phyloP scores from a whole-genome alignment of 192 early-diverging fungal species.

The Entomortierella parvispora region DNA sequence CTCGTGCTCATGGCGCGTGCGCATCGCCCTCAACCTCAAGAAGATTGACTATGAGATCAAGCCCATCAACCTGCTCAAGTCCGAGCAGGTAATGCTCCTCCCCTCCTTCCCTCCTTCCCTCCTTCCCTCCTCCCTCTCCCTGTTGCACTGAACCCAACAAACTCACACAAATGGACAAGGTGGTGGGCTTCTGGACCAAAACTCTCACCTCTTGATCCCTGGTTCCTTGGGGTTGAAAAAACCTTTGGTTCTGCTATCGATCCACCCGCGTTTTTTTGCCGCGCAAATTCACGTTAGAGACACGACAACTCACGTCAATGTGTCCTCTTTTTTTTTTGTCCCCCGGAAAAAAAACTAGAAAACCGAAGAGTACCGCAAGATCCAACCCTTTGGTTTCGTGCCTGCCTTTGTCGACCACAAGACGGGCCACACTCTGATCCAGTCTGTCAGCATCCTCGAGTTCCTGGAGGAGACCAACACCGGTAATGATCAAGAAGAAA shows the following conservation, averaged over 20 bases:
- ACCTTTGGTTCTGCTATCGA: no score
- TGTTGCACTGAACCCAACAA: no score
- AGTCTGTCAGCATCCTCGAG: conserved; percentile 88
- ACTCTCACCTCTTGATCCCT: no score
- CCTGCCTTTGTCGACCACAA: conserved; percentile 72
- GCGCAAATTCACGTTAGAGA: no score
- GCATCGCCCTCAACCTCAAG: conserved; percentile 82
- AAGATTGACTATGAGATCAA: conserved; percentile 72
- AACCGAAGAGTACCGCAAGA: conserved; percentile 60
- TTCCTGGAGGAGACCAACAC: conserved; percentile 86
- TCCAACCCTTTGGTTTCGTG: conserved; percentile 77
- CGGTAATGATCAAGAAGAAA: no score
- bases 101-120: neutral
- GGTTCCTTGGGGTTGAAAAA: no score
- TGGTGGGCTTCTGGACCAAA: no score
- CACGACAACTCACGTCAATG: no score
- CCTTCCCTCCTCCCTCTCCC: no score
- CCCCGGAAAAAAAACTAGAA: no score
- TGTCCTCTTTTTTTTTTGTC: neutral
- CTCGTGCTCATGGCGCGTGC: conserved; percentile 78
- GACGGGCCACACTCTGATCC: conserved; percentile 61
- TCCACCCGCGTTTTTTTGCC: no score
- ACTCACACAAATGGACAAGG: no score
- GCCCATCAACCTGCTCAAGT: conserved; percentile 76
- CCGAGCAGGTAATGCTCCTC: conserved; percentile 70